A percentile compares a stretch with the other conserved stretches of the same genome.
phyloP scores from a whole-genome alignment of 257 asterid species.

The Capsicum pubescens region DNA sequence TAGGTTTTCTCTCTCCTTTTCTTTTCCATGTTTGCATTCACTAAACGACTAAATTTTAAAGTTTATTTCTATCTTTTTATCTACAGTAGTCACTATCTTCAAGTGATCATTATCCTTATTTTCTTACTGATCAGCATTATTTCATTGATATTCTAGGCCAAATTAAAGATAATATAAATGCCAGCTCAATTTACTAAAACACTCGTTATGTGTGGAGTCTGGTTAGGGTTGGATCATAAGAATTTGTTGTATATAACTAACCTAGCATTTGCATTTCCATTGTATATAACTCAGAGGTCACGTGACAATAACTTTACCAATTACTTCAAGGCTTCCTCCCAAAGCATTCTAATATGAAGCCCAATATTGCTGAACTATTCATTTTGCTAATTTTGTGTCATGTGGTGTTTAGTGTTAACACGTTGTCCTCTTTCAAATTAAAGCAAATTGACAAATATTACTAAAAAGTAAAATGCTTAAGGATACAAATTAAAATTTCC shows the following conservation, averaged over 20 bases:
- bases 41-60: neutral
- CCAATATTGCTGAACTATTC: neutral
- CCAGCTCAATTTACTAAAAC: too few relatives aligned
- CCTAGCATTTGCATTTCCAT: too few relatives aligned
- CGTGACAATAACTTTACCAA: too few relatives aligned
- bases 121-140: neutral
- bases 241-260: too few relatives aligned
- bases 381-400: neutral
- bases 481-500: neutral
- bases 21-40: neutral
- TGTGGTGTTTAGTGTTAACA: neutral
- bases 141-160: neutral
- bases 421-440: neutral
- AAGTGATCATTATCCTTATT: neutral
- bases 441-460: neutral
- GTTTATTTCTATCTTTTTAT: neutral
- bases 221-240: too few relatives aligned
- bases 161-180: neutral
- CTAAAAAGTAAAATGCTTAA: neutral
- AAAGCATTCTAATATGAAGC: neutral
- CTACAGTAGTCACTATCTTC: slow-evolving; percentile 4
- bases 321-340: too few relatives aligned
- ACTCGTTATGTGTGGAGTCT: too few relatives aligned
- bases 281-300: too few relatives aligned
- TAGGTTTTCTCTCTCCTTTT: neutral